phyloP scores from a whole-genome alignment of 2,329 filamentous ascomycete species.

The Exophiala sp. region DNA sequence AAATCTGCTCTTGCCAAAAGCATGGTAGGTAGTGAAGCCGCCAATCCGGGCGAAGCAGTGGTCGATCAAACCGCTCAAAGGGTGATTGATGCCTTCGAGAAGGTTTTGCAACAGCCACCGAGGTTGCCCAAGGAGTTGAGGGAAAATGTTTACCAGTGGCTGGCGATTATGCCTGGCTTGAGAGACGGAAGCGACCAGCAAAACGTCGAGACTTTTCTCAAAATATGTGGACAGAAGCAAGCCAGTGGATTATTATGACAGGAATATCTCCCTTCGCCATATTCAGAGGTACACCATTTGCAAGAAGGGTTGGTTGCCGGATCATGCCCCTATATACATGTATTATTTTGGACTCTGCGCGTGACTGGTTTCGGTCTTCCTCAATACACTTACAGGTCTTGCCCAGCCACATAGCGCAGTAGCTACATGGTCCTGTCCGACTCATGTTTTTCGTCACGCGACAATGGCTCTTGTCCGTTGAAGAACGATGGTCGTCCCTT shows the following conservation, averaged over 20 bases:
- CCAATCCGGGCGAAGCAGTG: slow-evolving; percentile 15
- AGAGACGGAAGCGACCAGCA: slow-evolving; percentile 14
- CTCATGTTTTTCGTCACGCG: too few relatives aligned
- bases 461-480: too few relatives aligned
- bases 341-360: too few relatives aligned
- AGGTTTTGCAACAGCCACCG: slow-evolving; percentile 21
- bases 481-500: too few relatives aligned
- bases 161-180: slow-evolving; percentile 29
- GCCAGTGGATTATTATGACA: slow-evolving; percentile 23
- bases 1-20: slow-evolving; percentile 21
- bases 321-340: too few relatives aligned
- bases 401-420: too few relatives aligned
- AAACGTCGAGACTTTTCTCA: slow-evolving; percentile 14
- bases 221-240: slow-evolving; percentile 23
- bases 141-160: slow-evolving; percentile 26
- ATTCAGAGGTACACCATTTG: too few relatives aligned
- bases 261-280: background rate
- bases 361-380: too few relatives aligned
- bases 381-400: too few relatives aligned
- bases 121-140: slow-evolving; percentile 26
- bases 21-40: background rate
- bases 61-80: slow-evolving; percentile 22
- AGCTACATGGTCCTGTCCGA: too few relatives aligned
- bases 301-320: too few relatives aligned
- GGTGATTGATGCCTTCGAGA: slow-evolving; percentile 25